Percentiles rank a stretch among this genome's conserved stretches.
phyloP scores from a whole-genome alignment of 2,329 filamentous ascomycete genomes.

The Phyllosticta capitalensis region DNA sequence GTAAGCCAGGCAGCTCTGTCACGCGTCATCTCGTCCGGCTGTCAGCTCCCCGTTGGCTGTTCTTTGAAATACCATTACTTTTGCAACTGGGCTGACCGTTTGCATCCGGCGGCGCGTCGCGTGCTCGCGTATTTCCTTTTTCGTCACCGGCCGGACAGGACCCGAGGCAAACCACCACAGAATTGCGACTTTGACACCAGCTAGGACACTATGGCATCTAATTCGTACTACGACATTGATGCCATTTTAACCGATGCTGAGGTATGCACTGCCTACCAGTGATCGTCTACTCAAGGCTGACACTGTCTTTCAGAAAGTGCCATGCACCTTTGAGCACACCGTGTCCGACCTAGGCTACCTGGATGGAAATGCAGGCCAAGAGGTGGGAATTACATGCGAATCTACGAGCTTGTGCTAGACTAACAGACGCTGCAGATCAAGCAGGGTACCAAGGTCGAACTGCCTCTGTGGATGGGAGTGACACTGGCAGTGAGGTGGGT shows the following conservation, averaged over 20 bases:
- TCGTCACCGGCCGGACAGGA: not conserved
- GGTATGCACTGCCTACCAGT: slow-evolving; percentile 33
- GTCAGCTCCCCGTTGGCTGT: not conserved
- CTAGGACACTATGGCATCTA: slow-evolving; percentile 22
- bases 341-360: slow-evolving; percentile 81
- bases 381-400: slow-evolving; percentile 29
- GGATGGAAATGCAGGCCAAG: slow-evolving; percentile 65
- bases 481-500: slow-evolving; percentile 68
- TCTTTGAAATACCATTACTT: not conserved
- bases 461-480: slow-evolving; percentile 90
- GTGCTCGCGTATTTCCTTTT: slow-evolving; percentile 8
- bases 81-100: not conserved
- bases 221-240: slow-evolving; percentile 75
- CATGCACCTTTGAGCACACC: slow-evolving; percentile 87
- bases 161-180: not conserved
- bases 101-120: slow-evolving; percentile 5
- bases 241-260: slow-evolving; percentile 78
- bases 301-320: slow-evolving; percentile 61
- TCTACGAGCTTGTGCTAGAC: not conserved
- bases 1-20: not conserved
- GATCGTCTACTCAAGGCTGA: not conserved
- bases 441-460: slow-evolving; percentile 65
- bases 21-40: not conserved
- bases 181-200: not conserved
- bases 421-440: slow-evolving; percentile 50